phyloP scores from a whole-genome alignment of 139 green algal genomes.

The Coelastrella sp. region DNA sequence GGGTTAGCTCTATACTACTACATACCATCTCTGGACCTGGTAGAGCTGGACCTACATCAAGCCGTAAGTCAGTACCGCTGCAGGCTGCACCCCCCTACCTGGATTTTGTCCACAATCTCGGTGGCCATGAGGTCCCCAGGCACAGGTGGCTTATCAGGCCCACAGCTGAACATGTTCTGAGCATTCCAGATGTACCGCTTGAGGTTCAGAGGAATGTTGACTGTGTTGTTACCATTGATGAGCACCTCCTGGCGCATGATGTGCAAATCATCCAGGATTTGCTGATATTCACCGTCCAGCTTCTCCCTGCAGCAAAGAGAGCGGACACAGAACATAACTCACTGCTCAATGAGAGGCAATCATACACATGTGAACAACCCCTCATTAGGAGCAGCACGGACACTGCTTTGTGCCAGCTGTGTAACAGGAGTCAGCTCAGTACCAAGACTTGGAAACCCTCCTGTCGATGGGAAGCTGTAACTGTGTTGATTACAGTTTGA shows the following conservation, averaged over 20 bases:
- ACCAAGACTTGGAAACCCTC: no score
- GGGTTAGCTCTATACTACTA: no score
- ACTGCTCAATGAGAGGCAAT: not conserved
- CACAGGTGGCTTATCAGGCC: constrained; percentile 51
- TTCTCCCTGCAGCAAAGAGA: constrained; percentile 19
- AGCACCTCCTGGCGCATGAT: constrained; percentile 89
- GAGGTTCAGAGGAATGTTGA: constrained; percentile 95
- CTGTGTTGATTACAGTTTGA: not conserved
- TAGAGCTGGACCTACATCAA: no score
- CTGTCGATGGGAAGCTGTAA: not conserved
- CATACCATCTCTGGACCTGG: no score
- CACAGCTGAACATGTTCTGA: constrained; percentile 86
- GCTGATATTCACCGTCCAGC: constrained; percentile 47
- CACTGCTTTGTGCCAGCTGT: no score
- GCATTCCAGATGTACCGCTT: constrained; percentile 95
- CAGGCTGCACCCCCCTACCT: constrained; percentile 3
- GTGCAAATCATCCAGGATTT: constrained; percentile 74
- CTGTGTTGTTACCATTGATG: constrained; percentile 78
- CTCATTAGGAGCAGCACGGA: no score
- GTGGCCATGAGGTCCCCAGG: constrained; percentile 72
- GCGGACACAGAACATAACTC: not conserved
- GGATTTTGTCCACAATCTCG: constrained; percentile 73
- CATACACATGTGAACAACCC: no score
- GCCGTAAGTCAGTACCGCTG: no score
- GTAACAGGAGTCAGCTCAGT: no score